phyloP scores from a whole-genome alignment of 2,329 filamentous ascomycete species.

The Volutella citrinella region DNA sequence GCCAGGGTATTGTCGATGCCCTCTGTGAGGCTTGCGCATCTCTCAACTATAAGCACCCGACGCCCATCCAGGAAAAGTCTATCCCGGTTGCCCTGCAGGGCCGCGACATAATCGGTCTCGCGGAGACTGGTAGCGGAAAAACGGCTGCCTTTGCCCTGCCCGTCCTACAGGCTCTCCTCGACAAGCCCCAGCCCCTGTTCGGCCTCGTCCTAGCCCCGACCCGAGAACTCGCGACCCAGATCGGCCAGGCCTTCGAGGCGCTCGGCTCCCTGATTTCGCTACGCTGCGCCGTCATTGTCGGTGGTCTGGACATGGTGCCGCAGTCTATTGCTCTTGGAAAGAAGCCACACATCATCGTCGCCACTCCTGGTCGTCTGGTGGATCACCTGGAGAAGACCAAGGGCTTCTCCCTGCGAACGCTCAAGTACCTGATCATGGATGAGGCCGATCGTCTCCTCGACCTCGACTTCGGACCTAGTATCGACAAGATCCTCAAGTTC shows the following conservation, averaged over 20 bases:
- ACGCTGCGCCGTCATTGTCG: constrained; percentile 80
- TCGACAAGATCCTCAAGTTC: constrained; percentile 91
- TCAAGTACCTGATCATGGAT: constrained; percentile 92
- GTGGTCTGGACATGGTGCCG: constrained; percentile 92
- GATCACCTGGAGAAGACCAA: constrained; percentile 97
- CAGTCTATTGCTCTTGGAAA: constrained; percentile 92
- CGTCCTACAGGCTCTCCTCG: constrained; percentile 85
- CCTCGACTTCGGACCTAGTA: constrained; percentile 87
- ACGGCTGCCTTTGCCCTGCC: constrained; percentile 93
- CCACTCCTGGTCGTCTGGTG: constrained; percentile 82
- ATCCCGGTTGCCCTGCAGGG: constrained; percentile 78
- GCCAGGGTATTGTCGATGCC: constrained; percentile 74
- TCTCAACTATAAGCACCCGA: constrained; percentile 81
- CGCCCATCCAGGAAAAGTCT: constrained; percentile 81
- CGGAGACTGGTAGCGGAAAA: constrained; percentile 94
- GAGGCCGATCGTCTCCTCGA: constrained; percentile 91
- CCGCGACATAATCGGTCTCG: constrained; percentile 87
- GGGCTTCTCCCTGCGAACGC: constrained; percentile 77
- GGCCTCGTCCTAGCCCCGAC: constrained; percentile 91
- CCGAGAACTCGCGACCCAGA: constrained; percentile 89
- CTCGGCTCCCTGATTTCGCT: constrained; percentile 87
- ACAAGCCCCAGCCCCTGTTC: constrained; percentile 81
- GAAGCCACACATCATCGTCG: constrained; percentile 90
- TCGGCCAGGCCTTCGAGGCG: constrained; percentile 81
- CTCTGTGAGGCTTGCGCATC: constrained; percentile 84